phyloP scores from a whole-genome alignment of 345 rosid species.

The Excoecaria agallocha region DNA sequence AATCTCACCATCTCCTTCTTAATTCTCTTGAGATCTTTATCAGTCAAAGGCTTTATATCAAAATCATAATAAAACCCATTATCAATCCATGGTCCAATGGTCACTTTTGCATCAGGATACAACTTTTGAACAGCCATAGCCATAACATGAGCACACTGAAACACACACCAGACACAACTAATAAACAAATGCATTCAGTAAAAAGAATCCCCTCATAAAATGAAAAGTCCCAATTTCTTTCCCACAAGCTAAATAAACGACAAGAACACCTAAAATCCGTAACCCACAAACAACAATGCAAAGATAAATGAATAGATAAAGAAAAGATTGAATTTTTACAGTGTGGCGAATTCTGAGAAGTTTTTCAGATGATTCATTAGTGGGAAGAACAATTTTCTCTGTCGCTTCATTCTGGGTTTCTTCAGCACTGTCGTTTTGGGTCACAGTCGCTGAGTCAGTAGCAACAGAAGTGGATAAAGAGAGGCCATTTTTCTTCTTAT shows the following conservation, averaged over 20 bases:
- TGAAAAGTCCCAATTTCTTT: background rate
- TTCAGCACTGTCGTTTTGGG: conserved; percentile 20
- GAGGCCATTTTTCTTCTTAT: conserved; percentile 27
- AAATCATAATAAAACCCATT: conserved; percentile 93
- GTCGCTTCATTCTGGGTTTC: conserved; percentile 30
- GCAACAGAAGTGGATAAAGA: conserved; percentile 51
- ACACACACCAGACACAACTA: background rate
- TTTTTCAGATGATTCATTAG: conserved; percentile 70
- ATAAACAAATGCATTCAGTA: background rate
- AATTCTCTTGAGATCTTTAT: conserved; percentile 81
- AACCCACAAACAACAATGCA: background rate
- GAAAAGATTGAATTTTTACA: conserved; percentile 28
- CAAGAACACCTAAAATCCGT: background rate
- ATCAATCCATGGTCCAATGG: conserved; percentile 97
- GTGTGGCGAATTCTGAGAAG: conserved; percentile 85
- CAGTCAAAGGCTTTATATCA: conserved; percentile 86
- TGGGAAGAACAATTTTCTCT: conserved; percentile 57
- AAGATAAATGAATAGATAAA: background rate
- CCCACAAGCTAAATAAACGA: background rate
- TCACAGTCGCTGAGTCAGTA: conserved; percentile 33
- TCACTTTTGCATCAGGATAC: conserved; percentile 85
- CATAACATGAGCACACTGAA: conserved; percentile 98
- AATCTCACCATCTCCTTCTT: conserved; percentile 95
- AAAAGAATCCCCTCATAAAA: background rate
- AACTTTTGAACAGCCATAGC: conserved; percentile 98